phyloP scores from a whole-genome alignment of 1,284 basidiomycete genomes.

The Ustilago cynodontis region DNA sequence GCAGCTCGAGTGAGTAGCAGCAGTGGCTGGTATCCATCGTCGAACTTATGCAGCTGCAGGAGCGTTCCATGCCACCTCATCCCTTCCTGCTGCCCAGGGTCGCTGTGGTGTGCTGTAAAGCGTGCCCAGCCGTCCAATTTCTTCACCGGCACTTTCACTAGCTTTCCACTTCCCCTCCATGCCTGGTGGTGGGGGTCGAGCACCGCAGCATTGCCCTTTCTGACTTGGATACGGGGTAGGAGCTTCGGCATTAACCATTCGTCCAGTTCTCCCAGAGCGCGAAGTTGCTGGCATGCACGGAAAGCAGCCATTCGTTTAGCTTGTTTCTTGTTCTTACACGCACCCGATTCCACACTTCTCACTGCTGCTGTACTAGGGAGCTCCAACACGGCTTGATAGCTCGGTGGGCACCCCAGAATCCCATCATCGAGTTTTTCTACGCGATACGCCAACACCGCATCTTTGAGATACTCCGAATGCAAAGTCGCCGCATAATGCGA shows the following conservation, averaged over 20 bases:
- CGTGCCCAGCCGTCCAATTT: slow-evolving; percentile 36
- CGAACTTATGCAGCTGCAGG: slow-evolving; percentile 23
- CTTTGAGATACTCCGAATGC: slow-evolving; percentile 31
- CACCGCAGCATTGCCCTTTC: neutral
- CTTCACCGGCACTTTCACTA: slow-evolving; percentile 29
- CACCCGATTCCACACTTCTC: slow-evolving; percentile 28
- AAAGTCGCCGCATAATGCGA: slow-evolving; percentile 45
- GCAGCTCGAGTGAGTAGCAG: slow-evolving; percentile 23
- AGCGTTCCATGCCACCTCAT: slow-evolving; percentile 21
- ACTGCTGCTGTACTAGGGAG: slow-evolving; percentile 42
- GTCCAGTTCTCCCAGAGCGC: slow-evolving; percentile 49
- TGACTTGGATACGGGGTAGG: neutral
- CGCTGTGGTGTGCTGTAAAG: neutral
- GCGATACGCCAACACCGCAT: slow-evolving; percentile 32
- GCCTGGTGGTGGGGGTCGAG: slow-evolving; percentile 32
- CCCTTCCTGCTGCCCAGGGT: neutral
- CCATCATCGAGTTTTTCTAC: slow-evolving; percentile 14
- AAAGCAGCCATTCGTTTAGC: slow-evolving; percentile 54
- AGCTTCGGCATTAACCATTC: slow-evolving; percentile 45
- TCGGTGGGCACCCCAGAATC: neutral
- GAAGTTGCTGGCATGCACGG: slow-evolving; percentile 39
- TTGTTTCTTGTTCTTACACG: slow-evolving; percentile 35
- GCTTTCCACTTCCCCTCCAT: slow-evolving; percentile 26
- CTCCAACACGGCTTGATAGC: slow-evolving; percentile 22
- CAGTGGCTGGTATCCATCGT: slow-evolving; percentile 18